A percentile compares a stretch with the other conserved stretches of the same genome.
Evolutionary conservation across 305 asterid genomes (phyloP).

Genomic region (Fraxinus albicans): DNA sequence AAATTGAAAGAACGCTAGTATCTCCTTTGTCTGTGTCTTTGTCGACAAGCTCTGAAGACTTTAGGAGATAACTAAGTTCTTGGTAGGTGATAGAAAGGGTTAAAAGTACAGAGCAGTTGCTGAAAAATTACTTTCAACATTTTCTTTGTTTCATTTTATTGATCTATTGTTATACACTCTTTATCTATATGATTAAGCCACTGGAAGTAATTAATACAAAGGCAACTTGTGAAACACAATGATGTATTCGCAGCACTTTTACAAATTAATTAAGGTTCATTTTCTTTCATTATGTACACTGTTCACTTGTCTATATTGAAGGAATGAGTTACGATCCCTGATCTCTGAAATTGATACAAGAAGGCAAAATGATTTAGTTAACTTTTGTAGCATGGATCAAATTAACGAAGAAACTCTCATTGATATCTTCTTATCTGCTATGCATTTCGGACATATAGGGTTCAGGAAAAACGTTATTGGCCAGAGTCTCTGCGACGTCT

Average conservation of each 20-base stretch:
- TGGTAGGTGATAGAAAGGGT: not conserved
- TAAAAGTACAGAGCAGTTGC: not conserved
- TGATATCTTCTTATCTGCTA: not conserved
- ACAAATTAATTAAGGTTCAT: not conserved
- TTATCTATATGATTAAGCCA: conserved; percentile 1
- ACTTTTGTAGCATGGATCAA: not conserved
- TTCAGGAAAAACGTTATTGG: conserved; percentile 88
- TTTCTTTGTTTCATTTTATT: not conserved
- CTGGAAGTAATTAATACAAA: not conserved
- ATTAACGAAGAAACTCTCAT: not conserved
- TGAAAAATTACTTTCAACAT: not conserved
- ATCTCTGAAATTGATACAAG: conserved; percentile 1
- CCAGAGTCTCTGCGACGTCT: conserved; percentile 71
- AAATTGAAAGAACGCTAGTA: not conserved
- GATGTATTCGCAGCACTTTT: conserved; percentile 2
- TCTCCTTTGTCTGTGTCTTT: not conserved
- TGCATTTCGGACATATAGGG: conserved; percentile 44
- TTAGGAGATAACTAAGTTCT: not conserved
- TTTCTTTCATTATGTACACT: conserved; percentile 15
- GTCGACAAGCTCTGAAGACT: conserved; percentile 1
- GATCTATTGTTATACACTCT: not conserved
- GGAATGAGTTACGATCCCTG: not conserved
- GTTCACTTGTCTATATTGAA: conserved; percentile 16
- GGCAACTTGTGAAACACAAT: not conserved
- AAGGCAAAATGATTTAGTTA: not conserved